Evolutionary conservation across 768 basidiomycete genomes (phyloP).

Genomic region (Scleroderma citrinum): DNA sequence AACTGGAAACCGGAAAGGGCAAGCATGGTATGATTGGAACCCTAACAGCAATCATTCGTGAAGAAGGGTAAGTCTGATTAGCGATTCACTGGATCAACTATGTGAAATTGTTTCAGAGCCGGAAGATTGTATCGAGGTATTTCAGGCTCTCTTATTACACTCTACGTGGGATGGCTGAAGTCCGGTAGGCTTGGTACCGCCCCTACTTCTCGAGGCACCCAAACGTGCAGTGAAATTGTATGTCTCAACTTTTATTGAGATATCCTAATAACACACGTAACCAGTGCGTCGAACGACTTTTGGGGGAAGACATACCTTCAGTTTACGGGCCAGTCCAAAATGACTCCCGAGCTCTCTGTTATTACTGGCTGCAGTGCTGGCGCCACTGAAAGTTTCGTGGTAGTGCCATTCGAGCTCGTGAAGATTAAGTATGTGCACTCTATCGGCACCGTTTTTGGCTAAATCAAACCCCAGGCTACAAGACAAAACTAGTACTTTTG

Average conservation of each 20-base stretch:
- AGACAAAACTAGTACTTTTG: slow-evolving; percentile 86
- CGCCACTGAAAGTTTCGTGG: slow-evolving; percentile 91
- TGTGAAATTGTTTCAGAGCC: slow-evolving; percentile 36
- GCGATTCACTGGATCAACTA: neutral
- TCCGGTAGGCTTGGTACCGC: slow-evolving; percentile 78
- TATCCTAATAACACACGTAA: slow-evolving; percentile 1
- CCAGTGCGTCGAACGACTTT: slow-evolving; percentile 83
- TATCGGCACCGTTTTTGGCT: neutral
- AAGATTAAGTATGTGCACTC: slow-evolving; percentile 59
- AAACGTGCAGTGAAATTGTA: slow-evolving; percentile 97
- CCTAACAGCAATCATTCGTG: slow-evolving; percentile 73
- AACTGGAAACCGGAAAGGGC: slow-evolving; percentile 83
- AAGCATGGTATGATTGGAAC: slow-evolving; percentile 75
- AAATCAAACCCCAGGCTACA: slow-evolving; percentile 52
- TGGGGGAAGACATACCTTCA: slow-evolving; percentile 82
- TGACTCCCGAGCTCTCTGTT: slow-evolving; percentile 85
- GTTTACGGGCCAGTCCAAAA: slow-evolving; percentile 65
- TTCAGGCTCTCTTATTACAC: neutral
- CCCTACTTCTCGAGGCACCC: slow-evolving; percentile 91
- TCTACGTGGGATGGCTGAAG: neutral
- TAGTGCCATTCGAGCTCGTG: slow-evolving; percentile 95
- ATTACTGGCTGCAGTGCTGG: slow-evolving; percentile 92
- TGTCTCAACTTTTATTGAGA: slow-evolving; percentile 20
- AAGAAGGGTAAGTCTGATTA: slow-evolving; percentile 71
- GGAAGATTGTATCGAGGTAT: slow-evolving; percentile 86